Conservation (phyloP, 2,329 filamentous ascomycete species). For the Aspergillus tubingensis region DNA sequence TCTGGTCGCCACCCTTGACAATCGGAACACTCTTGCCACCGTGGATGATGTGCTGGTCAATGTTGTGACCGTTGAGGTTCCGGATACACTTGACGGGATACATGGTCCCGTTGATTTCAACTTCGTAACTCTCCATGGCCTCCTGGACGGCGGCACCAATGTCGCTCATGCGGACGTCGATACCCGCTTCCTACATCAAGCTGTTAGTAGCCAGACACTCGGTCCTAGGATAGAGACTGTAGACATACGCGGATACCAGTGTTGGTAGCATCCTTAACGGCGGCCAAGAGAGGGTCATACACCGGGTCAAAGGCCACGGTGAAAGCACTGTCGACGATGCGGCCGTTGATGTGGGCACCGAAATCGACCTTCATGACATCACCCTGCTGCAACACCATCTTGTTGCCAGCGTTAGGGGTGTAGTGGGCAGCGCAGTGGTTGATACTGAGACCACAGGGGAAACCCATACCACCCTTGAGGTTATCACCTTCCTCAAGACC, state of each 20-base stretch:
- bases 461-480: conserved; percentile 78
- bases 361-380: conserved; percentile 77
- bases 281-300: conserved; percentile 67
- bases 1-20: conserved; percentile 82
- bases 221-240: not conserved
- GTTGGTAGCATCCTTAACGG: conserved; percentile 69
- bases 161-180: conserved; percentile 85
- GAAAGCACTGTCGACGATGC: conserved; percentile 72
- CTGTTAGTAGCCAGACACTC: not conserved
- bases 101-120: conserved; percentile 76
- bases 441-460: conserved; percentile 79
- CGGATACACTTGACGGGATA: conserved; percentile 82
- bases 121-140: conserved; percentile 89
- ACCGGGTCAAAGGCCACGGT: conserved; percentile 68
- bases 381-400: conserved; percentile 64
- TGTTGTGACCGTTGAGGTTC: conserved; percentile 87
- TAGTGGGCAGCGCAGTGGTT: conserved; percentile 87
- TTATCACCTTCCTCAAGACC: conserved; percentile 78
- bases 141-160: conserved; percentile 84
- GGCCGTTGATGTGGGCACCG: conserved; percentile 69
- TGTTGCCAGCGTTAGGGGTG: conserved; percentile 85
- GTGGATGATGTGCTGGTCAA: conserved; percentile 86
- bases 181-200: conserved; percentile 71
- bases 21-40: conserved; percentile 91
- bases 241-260: conserved; percentile 66